Evolutionary conservation across 345 rosid genomes (phyloP).

Genomic region (Rhizophora apiculata): DNA sequence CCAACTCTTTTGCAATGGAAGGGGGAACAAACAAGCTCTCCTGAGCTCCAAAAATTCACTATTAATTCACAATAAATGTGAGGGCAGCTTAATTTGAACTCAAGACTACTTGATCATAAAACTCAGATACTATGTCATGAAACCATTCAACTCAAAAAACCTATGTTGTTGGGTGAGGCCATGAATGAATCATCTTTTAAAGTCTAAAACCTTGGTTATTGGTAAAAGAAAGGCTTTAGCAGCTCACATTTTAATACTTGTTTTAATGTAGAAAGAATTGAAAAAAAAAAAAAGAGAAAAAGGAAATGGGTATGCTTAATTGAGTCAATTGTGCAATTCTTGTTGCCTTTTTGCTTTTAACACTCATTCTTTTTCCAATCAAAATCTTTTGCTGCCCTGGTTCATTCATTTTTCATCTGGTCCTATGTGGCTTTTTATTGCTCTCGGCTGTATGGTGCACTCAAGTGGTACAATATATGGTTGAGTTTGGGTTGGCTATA

Average conservation of each 20-base stretch:
- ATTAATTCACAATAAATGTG: too few species aligned
- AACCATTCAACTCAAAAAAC: too few species aligned
- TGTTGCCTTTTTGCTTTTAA: neutral
- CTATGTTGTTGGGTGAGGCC: too few species aligned
- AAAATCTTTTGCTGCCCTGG: too few species aligned
- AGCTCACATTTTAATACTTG: neutral
- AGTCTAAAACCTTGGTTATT: neutral
- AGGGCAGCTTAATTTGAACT: too few species aligned
- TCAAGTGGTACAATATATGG: neutral
- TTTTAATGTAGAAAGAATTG: neutral
- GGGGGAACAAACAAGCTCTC: too few species aligned
- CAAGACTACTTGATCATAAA: too few species aligned
- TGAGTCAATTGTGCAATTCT: neutral
- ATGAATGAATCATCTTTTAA: too few species aligned
- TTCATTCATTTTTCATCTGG: too few species aligned
- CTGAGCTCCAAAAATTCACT: too few species aligned
- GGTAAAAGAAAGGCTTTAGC: neutral
- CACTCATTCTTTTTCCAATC: neutral
- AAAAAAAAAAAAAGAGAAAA: neutral
- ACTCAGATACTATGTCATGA: too few species aligned
- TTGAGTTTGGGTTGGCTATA: neutral
- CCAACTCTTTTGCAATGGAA: too few species aligned
- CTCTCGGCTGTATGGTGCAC: neutral
- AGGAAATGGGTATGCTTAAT: neutral
- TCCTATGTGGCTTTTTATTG: neutral